Evolutionary conservation across 2,329 filamentous ascomycete genomes (phyloP).

Genomic region (Fusarium sulawesiense): DNA sequence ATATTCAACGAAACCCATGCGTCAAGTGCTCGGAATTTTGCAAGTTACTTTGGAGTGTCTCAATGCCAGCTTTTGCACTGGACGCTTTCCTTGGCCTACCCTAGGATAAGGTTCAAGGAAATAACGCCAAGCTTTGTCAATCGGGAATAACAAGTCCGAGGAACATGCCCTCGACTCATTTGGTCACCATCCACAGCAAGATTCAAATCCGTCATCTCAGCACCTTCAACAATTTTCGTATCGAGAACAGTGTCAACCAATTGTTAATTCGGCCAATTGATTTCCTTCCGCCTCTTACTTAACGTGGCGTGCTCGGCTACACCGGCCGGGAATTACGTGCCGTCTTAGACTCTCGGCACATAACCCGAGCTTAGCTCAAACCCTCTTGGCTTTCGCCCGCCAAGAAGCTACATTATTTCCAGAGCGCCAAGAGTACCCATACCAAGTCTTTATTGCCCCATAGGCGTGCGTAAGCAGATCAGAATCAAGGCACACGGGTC

Average conservation of each 20-base stretch:
- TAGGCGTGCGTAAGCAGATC: constrained; percentile 2
- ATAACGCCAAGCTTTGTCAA: too few relatives aligned
- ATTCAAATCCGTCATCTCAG: too few relatives aligned
- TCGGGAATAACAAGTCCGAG: too few relatives aligned
- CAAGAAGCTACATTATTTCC: background rate
- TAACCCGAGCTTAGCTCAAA: constrained; percentile 5
- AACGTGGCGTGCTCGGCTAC: constrained; percentile 4
- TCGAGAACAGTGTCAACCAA: accelerated
- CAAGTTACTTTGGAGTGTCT: too few relatives aligned
- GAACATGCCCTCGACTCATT: accelerated
- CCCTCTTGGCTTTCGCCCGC: background rate
- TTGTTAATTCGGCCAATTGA: background rate
- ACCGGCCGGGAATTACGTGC: constrained; percentile 27
- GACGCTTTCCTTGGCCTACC: too few relatives aligned
- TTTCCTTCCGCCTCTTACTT: accelerated
- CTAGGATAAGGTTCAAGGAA: too few relatives aligned
- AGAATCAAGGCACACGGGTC: background rate
- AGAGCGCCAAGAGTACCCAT: background rate
- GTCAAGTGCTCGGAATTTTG: too few relatives aligned
- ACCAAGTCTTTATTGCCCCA: background rate
- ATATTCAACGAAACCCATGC: too few relatives aligned
- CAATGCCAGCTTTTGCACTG: too few relatives aligned
- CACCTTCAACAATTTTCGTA: background rate
- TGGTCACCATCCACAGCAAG: too few relatives aligned
- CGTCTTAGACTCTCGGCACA: constrained; percentile 13